Evolutionary conservation across 225 moss, liverwort and hornwort genomes (phyloP).

Genomic region (Ulota crispa): DNA sequence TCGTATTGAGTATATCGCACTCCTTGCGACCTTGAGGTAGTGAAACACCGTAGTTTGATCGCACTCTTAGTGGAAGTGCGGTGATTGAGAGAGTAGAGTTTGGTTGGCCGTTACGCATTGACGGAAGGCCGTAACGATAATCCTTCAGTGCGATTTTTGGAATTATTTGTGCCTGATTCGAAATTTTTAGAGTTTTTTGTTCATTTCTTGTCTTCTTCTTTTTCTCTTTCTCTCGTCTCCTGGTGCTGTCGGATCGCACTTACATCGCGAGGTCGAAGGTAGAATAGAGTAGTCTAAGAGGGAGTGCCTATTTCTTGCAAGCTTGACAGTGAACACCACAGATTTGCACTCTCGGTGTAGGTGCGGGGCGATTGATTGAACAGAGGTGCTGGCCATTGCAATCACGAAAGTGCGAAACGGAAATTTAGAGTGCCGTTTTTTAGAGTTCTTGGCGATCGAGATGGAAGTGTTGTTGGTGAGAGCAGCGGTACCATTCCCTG

Average conservation of each 20-base stretch:
- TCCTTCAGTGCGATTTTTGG: neutral
- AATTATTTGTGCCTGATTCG: conserved; percentile 24
- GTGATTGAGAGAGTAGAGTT: neutral
- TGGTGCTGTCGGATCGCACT: neutral
- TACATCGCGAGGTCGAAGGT: neutral
- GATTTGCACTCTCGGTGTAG: neutral
- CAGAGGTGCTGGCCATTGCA: neutral
- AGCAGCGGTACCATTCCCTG: conserved; percentile 46
- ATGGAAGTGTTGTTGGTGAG: conserved; percentile 54
- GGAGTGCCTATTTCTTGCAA: neutral
- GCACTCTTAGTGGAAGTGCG: neutral
- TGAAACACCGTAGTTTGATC: neutral
- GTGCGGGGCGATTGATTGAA: neutral
- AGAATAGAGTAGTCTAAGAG: neutral
- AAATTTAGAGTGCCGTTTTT: neutral
- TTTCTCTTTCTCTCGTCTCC: neutral
- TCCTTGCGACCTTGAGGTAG: neutral
- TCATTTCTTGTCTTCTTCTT: too few relatives aligned
- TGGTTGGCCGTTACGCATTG: neutral
- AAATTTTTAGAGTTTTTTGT: neutral
- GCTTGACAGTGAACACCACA: neutral
- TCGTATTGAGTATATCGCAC: neutral
- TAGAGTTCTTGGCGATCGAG: conserved; percentile 12
- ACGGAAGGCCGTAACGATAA: neutral
- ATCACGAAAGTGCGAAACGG: neutral